Base-by-base conservation (phyloP, 441 rosid species). In the Populus hybrid region DNA sequence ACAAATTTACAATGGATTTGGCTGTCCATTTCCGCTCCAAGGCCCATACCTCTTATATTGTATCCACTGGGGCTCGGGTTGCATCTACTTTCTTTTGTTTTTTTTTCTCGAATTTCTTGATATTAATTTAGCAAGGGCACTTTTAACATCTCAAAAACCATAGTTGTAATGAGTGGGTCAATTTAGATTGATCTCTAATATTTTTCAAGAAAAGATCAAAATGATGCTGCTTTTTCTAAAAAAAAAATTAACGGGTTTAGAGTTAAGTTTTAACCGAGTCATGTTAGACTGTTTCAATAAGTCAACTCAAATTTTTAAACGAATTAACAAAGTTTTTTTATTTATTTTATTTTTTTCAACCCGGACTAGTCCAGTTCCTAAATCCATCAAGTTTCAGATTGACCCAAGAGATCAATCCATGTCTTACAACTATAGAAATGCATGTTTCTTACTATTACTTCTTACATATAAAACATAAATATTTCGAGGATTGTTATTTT, bases 301-400 rank as follows among this genome's bases (percentile, higher is more conserved):
- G 0, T 38, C 2, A 38, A 38, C 0, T 0, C 0, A 0, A 0
- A 0, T 0, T 38, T 10, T 38, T 38, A 0, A 38, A 38, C 0
- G 0, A 10, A 0, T 38, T 38, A 38, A 38, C 3, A 0, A 2
- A 38, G 46, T 38, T 9, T 38, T 38, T 2, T 1, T 38, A 8
- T 38, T 36, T 36, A n/a, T 36, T 36, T 8, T 36, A 26, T 28
- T 28, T 28, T 28, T 28, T 28, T 2, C 30, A 28, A 3, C 30
- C 3, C 0, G 30, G 3, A 9, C 12, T 38, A 9, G 12, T 38
- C 0, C 12, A 38, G 0, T 0, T 0, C 0, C 0, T 9, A 38
- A 0, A 9, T 38, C 0, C 0, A 1, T 38, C 0, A 0, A 38
- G 12, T 38, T 38, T 9, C 42, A 38, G 0, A 3, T 36, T 36